Evolutionary conservation across 306 rosid species (phyloP), one percentile per base, ranked within the genome.

Genomic region (Acacia crassicarpa): DNA sequence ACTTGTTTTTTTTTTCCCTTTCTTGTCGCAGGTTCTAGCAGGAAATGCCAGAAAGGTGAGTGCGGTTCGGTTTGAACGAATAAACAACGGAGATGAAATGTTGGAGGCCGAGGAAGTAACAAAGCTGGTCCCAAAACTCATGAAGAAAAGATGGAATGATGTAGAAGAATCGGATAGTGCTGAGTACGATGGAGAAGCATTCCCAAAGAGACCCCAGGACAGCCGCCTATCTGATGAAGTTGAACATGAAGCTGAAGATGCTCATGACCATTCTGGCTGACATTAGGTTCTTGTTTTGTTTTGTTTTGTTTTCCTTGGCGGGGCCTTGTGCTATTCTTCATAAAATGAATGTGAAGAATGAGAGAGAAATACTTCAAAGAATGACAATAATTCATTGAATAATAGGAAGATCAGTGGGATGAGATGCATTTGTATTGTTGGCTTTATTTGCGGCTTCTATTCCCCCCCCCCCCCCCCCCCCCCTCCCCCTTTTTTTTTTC

Each of bases 21-120:
- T 27, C 27, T 82, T 80, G 78, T 46, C 66, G 89, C 93, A 96
- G 99, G 84, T 96, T 70, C 88, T 96, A 45, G 98, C 97, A 44
- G 99, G 99, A 86, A 96, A 96, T 86, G 98, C 98, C 38, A 91
- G 99, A 90, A 96, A 96, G 85, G 97, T 96, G 15, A 91, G 98
- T 30, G 97, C 98, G 2, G 94, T 94, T 85, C 94, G 98, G 85
- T 93, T 96, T 80, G 98, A 96, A 83, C 82, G 92, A 78, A 73
- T 90, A 83, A 88, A 90, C 69, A 84, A 69, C 61, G 93, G 78
- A 14, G 87, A 84, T 6, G 78, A 84, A 30, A 81, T 76, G 86
- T 49, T 86, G 88, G 94, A 85, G 82, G 63, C 80, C n/a, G 87
- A 91, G 65, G 91, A 82, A 63, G 87, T 94, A 86, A 85, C 99